Percentiles rank a stretch among this genome's conserved stretches.
Conservation (phyloP, 1,139 yeast species). For the Suhomyces choctaworum region DNA sequence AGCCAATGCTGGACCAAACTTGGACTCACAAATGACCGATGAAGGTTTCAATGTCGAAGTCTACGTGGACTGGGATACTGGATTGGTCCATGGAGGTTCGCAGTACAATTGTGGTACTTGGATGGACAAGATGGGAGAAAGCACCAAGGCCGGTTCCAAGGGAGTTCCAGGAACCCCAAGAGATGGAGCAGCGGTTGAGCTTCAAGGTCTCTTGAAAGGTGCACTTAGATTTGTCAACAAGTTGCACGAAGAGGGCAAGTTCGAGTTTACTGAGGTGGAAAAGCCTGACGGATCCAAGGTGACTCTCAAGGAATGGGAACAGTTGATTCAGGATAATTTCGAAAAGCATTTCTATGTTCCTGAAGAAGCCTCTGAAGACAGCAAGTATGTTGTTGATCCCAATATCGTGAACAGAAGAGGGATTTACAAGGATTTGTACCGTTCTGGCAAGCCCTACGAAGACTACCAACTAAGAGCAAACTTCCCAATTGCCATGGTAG, state of each 20-base stretch:
- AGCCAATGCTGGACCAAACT: constrained; percentile 88
- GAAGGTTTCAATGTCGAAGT: constrained; percentile 88
- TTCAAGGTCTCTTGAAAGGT: constrained; percentile 85
- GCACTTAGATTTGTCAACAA: constrained; percentile 75
- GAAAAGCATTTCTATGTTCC: constrained; percentile 83
- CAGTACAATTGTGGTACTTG: constrained; percentile 96
- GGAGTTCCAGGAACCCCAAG: constrained; percentile 97
- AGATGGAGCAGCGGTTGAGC: constrained; percentile 95
- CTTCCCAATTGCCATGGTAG: constrained; percentile 88
- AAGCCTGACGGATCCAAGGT: constrained; percentile 59
- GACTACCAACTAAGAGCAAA: constrained; percentile 94
- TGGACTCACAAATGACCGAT: constrained; percentile 90
- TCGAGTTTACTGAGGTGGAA: constrained; percentile 55
- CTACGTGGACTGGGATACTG: constrained; percentile 84
- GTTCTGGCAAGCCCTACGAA: constrained; percentile 82
- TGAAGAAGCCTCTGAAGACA: constrained; percentile 50
- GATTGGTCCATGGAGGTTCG: constrained; percentile 87
- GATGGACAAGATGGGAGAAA: constrained; percentile 99
- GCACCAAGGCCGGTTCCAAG: constrained; percentile 73
- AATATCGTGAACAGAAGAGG: constrained; percentile 83
- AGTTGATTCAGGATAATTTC: constrained; percentile 65
- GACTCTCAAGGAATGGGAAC: constrained; percentile 66
- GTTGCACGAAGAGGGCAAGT: constrained; percentile 53
- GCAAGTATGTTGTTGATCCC: constrained; percentile 59
- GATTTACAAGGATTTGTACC: constrained; percentile 83